These are phyloP conservation scores for Lactifluus volemus DNA, from an alignment of 768 basidiomycete genomes.

Conservation along the genomic window DNA sequence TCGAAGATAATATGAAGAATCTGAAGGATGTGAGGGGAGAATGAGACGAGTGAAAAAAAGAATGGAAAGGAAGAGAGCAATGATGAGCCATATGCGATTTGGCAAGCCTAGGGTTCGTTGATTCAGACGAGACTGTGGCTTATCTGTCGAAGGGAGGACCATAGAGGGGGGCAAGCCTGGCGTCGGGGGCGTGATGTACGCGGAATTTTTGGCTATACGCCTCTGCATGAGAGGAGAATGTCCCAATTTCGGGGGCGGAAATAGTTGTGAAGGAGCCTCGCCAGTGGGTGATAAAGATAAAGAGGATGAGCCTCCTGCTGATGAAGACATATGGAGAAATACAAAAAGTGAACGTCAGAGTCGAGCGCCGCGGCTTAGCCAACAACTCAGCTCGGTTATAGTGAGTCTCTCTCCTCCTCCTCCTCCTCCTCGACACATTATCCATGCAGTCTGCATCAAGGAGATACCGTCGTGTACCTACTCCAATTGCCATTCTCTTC, in stretches of 20 bases:
- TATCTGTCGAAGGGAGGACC: constrained; percentile 39
- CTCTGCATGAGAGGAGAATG: constrained; percentile 42
- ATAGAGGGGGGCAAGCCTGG: constrained; percentile 30
- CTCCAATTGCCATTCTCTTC: constrained; percentile 46
- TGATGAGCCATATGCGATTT: constrained; percentile 60
- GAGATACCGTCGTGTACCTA: constrained; percentile 30
- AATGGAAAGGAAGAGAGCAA: constrained; percentile 44
- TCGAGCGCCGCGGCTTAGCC: too few species aligned
- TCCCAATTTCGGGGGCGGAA: constrained; percentile 3
- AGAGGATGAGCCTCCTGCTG: neutral
- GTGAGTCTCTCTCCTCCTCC: too few species aligned
- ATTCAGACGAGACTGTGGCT: constrained; percentile 40
- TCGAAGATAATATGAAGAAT: constrained; percentile 22
- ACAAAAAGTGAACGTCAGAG: too few species aligned
- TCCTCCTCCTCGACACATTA: neutral
- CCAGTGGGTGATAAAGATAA: constrained; percentile 7
- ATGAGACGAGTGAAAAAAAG: constrained; percentile 49
- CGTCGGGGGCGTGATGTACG: constrained; percentile 45
- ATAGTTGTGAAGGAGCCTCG: constrained; percentile 2
- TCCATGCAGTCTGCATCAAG: constrained; percentile 2
- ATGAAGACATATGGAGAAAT: neutral
- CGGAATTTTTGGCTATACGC: constrained; percentile 44
- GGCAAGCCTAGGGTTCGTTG: constrained; percentile 55
- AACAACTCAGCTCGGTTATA: too few species aligned
- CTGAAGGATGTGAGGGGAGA: constrained; percentile 29